Percentiles rank a stretch among this genome's conserved stretches.
phyloP scores from a whole-genome alignment of 139 green algal genomes.

The Micractinium sp. region DNA sequence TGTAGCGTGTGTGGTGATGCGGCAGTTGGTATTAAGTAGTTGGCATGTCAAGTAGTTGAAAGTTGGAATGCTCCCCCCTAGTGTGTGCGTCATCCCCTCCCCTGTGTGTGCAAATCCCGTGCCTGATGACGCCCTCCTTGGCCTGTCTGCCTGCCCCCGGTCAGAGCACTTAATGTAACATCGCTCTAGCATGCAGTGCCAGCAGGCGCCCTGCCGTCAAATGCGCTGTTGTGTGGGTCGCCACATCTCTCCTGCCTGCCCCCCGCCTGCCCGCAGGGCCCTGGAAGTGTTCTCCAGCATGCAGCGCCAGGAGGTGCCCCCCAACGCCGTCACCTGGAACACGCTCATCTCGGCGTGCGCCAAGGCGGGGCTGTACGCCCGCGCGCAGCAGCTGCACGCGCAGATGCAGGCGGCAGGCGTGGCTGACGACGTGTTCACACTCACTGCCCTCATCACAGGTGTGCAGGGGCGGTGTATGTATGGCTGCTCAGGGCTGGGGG shows the following conservation, averaged over 20 bases:
- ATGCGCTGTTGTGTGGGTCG: background rate
- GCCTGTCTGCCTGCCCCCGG: too few species aligned
- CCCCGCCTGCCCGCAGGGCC: conserved; percentile 53
- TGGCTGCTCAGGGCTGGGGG: background rate
- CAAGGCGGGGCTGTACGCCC: conserved; percentile 62
- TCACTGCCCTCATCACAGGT: conserved; percentile 79
- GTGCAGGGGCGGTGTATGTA: background rate
- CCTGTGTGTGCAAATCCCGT: too few species aligned
- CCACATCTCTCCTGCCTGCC: background rate
- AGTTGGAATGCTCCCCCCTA: too few species aligned
- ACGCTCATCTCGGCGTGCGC: conserved; percentile 80
- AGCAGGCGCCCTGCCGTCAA: background rate
- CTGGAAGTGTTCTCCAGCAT: conserved; percentile 79
- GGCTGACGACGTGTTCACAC: conserved; percentile 82
- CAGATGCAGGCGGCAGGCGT: conserved; percentile 72
- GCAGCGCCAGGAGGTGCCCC: conserved; percentile 54
- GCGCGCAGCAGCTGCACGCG: conserved; percentile 62
- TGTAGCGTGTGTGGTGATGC: background rate
- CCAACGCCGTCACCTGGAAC: conserved; percentile 87
- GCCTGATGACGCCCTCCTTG: too few species aligned
- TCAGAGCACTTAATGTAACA: too few species aligned
- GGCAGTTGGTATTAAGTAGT: background rate
- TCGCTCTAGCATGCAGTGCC: too few species aligned
- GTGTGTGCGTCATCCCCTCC: too few species aligned
- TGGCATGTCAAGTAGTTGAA: too few species aligned